Base-by-base conservation (phyloP, 495 filamentous ascomycete genomes). In the Lasiosphaeria hispida region DNA sequence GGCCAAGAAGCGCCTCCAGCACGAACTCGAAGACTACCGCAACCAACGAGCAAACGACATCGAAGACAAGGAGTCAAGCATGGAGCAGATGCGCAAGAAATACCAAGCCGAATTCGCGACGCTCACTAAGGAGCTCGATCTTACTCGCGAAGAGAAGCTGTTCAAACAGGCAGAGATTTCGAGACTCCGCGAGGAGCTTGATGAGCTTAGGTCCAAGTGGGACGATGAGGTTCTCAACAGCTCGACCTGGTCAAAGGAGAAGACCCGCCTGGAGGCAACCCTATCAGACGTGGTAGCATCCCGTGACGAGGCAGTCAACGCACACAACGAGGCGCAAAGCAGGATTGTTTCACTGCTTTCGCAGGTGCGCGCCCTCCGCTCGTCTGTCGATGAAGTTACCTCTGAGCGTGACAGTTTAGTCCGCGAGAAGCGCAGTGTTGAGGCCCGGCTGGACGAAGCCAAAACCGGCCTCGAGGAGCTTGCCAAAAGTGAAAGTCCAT, bases 191-290 rank as follows among this genome's bases (percentile, higher is more conserved):
- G 94, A 97, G 65, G 94, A 98, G 69, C 82, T 97, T 13, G 94
- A 98, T 61, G 91, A 96, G 61, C 85, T 97, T 17, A 87, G 94
- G 48, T 91, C 87, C 58, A 97, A 97, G 70, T 98, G 95, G 95
- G 95, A 98, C 67, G 89, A 98, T 65, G 94, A 98, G 72, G 92
- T 97, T 15, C 85, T 98, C 64, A 98, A 98, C 68, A 93, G 89
- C 72, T 95, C 91, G 0, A 94, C 94, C 1, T 98, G 94, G 94
- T 91, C 92, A 35, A 98, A 98, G 76, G 94, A 98, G 76, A 98
- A 98, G 75, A 79, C 90, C 4, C 85, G 94, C 7, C 80, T 98
- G 56, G 95, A 97, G 63, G 85, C 91, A 41, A 95, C 91, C 11
- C 80, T 98, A 45, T 87, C 95, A 55, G 94, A 97, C 67, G 81